phyloP scores from a whole-genome alignment of 179 eudicot species.

The Heliamphora ciliata region DNA sequence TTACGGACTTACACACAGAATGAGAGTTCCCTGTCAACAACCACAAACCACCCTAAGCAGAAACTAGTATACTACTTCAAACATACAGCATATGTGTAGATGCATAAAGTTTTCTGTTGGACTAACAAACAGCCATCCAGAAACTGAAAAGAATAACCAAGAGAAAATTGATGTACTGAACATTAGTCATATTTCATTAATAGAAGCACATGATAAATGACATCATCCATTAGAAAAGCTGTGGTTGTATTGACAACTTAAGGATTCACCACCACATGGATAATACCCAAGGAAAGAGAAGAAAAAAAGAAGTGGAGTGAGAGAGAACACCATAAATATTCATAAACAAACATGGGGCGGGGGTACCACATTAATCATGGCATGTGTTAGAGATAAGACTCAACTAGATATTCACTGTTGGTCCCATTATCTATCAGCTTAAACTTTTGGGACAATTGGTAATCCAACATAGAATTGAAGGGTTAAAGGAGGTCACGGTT shows the following conservation, averaged over 20 bases:
- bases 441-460: too few relatives aligned
- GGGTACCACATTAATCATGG: background rate
- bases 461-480: too few relatives aligned
- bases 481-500: too few relatives aligned
- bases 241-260: background rate
- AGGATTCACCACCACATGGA: background rate
- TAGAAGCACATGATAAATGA: background rate
- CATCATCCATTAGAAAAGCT: background rate
- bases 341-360: background rate
- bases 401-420: too few relatives aligned
- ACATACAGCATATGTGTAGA: background rate
- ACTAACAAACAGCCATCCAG: background rate
- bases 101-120: background rate
- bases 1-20: background rate
- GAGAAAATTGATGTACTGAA: background rate
- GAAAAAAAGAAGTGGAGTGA: background rate
- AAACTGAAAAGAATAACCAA: background rate
- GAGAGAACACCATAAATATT: background rate
- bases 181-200: background rate
- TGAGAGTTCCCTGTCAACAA: background rate
- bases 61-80: background rate
- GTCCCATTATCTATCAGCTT: too few relatives aligned
- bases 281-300: background rate
- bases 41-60: background rate
- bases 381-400: background rate